These are phyloP conservation scores for Oenanthe sinensis DNA, from an alignment of 129 eudicot genomes.

Conservation along the genomic window DNA sequence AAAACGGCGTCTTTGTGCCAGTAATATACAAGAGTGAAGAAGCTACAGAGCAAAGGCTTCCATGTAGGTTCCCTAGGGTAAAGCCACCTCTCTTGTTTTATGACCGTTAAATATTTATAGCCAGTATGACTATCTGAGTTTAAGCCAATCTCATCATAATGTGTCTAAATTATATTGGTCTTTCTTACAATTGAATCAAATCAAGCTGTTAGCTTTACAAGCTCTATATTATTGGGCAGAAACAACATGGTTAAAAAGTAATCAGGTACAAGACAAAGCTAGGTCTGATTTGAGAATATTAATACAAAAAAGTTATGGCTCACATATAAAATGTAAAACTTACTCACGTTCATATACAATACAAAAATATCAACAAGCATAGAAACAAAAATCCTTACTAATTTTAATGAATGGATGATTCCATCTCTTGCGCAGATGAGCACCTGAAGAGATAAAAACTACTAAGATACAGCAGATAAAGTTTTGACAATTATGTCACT, in stretches of 20 bases:
- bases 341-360: background rate
- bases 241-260: background rate
- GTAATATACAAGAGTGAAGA: no score
- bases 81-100: no score
- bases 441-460: conserved; percentile 29
- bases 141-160: no score
- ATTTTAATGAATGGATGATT: conserved; percentile 57
- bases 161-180: no score
- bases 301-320: background rate
- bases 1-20: no score
- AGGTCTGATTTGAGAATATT: background rate
- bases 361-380: background rate
- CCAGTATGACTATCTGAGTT: no score
- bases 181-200: no score
- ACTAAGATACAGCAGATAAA: background rate
- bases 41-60: no score
- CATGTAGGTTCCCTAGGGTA: no score
- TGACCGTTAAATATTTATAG: no score
- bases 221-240: no score
- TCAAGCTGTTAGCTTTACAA: no score
- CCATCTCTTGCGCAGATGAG: conserved; percentile 87
- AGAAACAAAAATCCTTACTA: conserved; percentile 30
- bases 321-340: background rate
- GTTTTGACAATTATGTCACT: background rate
- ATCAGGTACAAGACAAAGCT: background rate